Evolutionary conservation across 768 basidiomycete species (phyloP), one percentile per base, ranked within the genome.

Genomic region (Royoungia palumana): DNA sequence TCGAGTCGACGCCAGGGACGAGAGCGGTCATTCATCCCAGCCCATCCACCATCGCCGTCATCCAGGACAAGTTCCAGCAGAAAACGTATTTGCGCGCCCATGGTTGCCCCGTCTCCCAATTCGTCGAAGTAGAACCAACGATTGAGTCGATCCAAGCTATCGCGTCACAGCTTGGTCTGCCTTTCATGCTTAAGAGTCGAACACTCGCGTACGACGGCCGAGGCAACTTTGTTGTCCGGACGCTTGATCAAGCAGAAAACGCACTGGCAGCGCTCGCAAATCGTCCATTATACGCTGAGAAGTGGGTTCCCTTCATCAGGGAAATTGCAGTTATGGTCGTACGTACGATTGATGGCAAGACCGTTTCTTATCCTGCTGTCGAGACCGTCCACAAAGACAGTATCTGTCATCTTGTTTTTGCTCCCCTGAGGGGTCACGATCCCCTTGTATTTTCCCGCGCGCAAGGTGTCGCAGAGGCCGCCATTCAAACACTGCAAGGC

Each of bases 291-390:
- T 99, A 98, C 59, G 95, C 93, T 0, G 96, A 99, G 66, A 88
- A 86, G 61, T 96, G 91, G 87, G 88, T 94, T 0, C 81, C 85
- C 0, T 98, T 98, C 61, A 69, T 72, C 13, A 86, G 85, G 58
- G 96, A 98, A 67, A 85, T 97, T 28, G 94, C 96, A 0, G 93
- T 98, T 30, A 96, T 99, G 89, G 96, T 98, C 11, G 94, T 96
- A 2, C 83, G 90, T 28, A 83, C 87, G 14, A 74, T 74, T 6
- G 66, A 70, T 14, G 95, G 92, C 4, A 79, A 88, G 45, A 82
- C 94, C 3, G 65, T 69, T 37, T 89, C 88, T 5, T 98, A 99
- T 62, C 93, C 94, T 12, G 83, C 81, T 6, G 96, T 97, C 13
- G 94, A 99, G 70, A 98, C 96, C 0, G 75, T 97, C 7, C 96